These are phyloP conservation scores for Solanum hybrid DNA, from an alignment of 305 asterid genomes.

Conservation along the genomic window DNA sequence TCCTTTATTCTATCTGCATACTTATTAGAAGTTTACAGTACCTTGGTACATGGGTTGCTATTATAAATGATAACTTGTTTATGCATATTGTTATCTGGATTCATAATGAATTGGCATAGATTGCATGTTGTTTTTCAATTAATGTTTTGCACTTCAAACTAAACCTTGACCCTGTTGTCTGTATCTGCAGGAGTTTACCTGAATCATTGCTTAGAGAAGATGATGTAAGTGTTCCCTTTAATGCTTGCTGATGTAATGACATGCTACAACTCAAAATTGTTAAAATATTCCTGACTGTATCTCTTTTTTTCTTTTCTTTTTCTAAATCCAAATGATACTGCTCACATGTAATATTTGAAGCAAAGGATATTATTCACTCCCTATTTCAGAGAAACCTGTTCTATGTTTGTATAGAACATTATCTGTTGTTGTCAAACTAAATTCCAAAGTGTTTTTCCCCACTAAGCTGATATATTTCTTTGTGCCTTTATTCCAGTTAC, in stretches of 20 bases:
- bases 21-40: not conserved
- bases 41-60: not conserved
- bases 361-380: not conserved
- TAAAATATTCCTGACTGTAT: not conserved
- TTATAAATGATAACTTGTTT: not conserved
- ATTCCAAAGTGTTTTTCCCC: not conserved
- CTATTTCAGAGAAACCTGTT: not conserved
- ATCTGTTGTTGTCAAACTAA: not conserved
- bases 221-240: constrained; percentile 45
- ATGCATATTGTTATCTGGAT: not conserved
- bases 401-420: not conserved
- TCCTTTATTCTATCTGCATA: not conserved
- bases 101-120: not conserved
- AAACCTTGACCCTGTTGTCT: constrained; percentile 2
- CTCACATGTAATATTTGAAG: not conserved
- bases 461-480: not conserved
- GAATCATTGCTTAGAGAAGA: constrained; percentile 72
- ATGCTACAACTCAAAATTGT: not conserved
- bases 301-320: not conserved
- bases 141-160: not conserved
- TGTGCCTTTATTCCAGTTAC: constrained; percentile 32
- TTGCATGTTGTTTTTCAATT: not conserved
- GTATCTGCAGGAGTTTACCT: constrained; percentile 50
- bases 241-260: not conserved
- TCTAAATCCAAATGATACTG: not conserved